Base-by-base conservation (phyloP, 1,284 basidiomycete genomes). In the Sanghuangporus weigelae region DNA sequence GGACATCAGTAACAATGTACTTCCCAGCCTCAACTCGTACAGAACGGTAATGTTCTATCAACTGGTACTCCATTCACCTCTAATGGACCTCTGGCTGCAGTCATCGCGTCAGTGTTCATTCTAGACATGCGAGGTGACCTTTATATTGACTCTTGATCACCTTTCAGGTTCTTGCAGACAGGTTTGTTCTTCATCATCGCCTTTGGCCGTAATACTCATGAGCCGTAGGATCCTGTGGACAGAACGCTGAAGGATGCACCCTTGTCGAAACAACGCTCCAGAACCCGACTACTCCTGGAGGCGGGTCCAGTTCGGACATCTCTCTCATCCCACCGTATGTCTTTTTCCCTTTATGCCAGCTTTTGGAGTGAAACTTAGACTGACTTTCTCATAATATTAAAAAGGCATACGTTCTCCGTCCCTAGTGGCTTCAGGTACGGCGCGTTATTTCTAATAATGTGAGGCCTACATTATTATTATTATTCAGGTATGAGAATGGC, bases 161-260 rank as follows among this genome's bases (percentile, higher is more conserved):
- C 26, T 3, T 31, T 19, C 48, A 49, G 48, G 14, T 49, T 49
- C 48, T 49, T 49, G 48, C 48, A 49, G 48, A 49, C 48, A 23
- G 48, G 48, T 23, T 21, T 11, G 26, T 4, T 31, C 3, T 31
- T 31, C 26, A 5, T 2, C 26, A 31, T 46, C 19, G n/a, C n/a
- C 7, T 26, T 55, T 7, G 56, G 12, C 40, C 12, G n/a, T 26
- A 19, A 39, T 19, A 26, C 21, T 23, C 35, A 4, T 31, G 48
- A 70, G 68, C 23, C 16, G 48, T 31, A 31, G 26, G 26, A 31
- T 31, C 26, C 7, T 72, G 71, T 44, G 71, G 71, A 35, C 62
- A 63, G 56, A 72, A 72, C 51, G 70, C 70, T 40, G 71, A 72
- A 57, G 63, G 63, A 11, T 72, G 71, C 63, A 69, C 69, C 2